Evolutionary conservation across 768 basidiomycete species (phyloP), one percentile per base, ranked within the genome.

Genomic region (Suillus sp.): DNA sequence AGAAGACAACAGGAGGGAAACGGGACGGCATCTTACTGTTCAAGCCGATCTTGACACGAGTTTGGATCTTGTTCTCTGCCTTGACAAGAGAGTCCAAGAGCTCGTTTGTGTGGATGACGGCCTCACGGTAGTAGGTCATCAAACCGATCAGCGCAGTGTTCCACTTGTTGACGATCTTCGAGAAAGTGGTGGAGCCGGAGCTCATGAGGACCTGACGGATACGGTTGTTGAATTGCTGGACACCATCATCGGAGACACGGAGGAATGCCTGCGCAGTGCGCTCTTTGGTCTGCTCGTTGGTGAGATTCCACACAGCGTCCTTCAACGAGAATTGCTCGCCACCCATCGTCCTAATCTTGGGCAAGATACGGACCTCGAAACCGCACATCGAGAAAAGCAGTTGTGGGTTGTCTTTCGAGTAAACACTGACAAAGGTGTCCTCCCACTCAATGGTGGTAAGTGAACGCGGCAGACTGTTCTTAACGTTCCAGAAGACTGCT

Each of bases 1-100:
- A 96, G 82, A 95, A 96, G 9, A 96, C 92, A 18, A 93, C 92
- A 13, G 96, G 91, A 62, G 97, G 96, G 86, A 99, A 98, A 84
- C 95, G 91, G 4, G 95, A 97, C 27, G 97, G 97, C 97, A 99
- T 99, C 81, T 99, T 97, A 77, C 92, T 93, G 83, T 98, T 97
- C 69, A 97, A 73, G n/a, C 96, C 97, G 66, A 99, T 98, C 84
- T 99, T 99, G 71, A 99, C 96, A 78, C 97, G 93, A 3, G 96
- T 98, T 78, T 99, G 97, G 54, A 99, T 96, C 83, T 99, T 99
- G 86, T 98, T 98, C 80, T 99, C 96, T 2, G 96, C 95, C 78
- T 99, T 99, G 72, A 99, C 97, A 45, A 99, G 83, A 0, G 95
- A 86, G 73, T 99, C 97, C 56, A 99, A 85, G 22, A 99, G 82